Base-by-base conservation (phyloP, 164 flowering plant genomes). In the Macadamia integrifolia region DNA sequence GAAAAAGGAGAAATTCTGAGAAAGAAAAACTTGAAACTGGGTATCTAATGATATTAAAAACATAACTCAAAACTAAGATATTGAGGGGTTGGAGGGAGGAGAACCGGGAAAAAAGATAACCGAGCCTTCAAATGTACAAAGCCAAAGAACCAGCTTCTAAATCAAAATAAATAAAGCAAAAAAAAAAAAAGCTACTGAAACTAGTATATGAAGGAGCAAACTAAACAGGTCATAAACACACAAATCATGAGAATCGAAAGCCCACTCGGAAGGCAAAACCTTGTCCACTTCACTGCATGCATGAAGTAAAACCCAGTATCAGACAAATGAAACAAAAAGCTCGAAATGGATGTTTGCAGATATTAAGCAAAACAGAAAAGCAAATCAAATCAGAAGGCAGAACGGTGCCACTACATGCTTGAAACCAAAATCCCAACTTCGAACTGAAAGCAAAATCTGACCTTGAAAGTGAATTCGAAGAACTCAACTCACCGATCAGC, bases 401-500 rank as follows among this genome's bases (percentile, higher is more conserved):
- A 23, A 23, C 28, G 28, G 35, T 30, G 1, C 6, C 32, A 40
- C n/a, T n/a, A 12, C 29, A 32, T 8, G 59, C 23, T 10, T 18
- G 9, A 42, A 55, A 9, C 49, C 13, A 42, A 3, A 50, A 18
- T 40, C 40, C 40, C 11, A n/a, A 28, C 48, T 29, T 40, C 40
- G 8, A 49, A 13, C 18, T 12, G 29, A 13, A 42, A 10, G 13
- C 50, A 40, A 66, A 67, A 62, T 52, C 3, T 14, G 14, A 61
- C n/a, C 17, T 9, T 67, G 3, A 59, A 14, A 30, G 64, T 66
- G 61, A 56, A 17, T 53, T 53, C 29, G 12, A 60, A 43, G 62
- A 60, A 61, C 62, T 61, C 64, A 72, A 61, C 62, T 61, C 64
- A 72, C 73, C 69, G 48, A 69, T 72, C 67, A 72, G 70, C 56